A percentile compares a stretch with the other conserved stretches of the same genome.
phyloP scores from a whole-genome alignment of 2,329 filamentous ascomycete species.

The Daldinia sp. region DNA sequence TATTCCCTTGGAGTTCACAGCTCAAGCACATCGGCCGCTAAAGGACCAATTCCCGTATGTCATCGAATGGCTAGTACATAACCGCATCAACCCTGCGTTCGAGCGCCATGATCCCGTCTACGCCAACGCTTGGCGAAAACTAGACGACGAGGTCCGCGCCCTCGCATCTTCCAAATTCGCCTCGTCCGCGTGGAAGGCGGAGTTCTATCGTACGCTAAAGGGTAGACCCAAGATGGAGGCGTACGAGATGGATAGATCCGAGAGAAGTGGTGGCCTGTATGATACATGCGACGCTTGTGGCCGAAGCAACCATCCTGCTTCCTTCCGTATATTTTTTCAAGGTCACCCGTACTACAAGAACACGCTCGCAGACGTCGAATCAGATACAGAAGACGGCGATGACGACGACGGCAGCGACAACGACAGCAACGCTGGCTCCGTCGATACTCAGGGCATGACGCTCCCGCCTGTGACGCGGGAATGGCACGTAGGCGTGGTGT shows the following conservation, averaged over 20 bases:
- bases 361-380: slow-evolving; percentile 73
- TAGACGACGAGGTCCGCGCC: slow-evolving; percentile 77
- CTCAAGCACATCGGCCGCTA: slow-evolving; percentile 73
- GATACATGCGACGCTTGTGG: slow-evolving; percentile 78
- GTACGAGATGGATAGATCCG: slow-evolving; percentile 56
- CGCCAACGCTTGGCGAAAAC: slow-evolving; percentile 74
- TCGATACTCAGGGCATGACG: slow-evolving; percentile 57
- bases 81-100: slow-evolving; percentile 80
- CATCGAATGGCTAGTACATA: slow-evolving; percentile 85
- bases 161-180: slow-evolving; percentile 77
- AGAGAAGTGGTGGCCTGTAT: slow-evolving; percentile 52
- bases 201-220: slow-evolving; percentile 74
- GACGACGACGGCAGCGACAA: slow-evolving; percentile 31
- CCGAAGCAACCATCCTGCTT: slow-evolving; percentile 74
- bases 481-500: slow-evolving; percentile 57
- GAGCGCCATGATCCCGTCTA: slow-evolving; percentile 72
- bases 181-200: slow-evolving; percentile 75
- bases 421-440: slow-evolving; percentile 45
- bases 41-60: slow-evolving; percentile 80
- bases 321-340: slow-evolving; percentile 70
- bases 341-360: slow-evolving; percentile 75
- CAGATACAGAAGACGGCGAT: slow-evolving; percentile 49
- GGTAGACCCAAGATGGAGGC: slow-evolving; percentile 73
- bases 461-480: slow-evolving; percentile 54
- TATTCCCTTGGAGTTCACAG: slow-evolving; percentile 77